Evolutionary conservation across 2,329 filamentous ascomycete species (phyloP).

Genomic region (Scedosporium dehoogii): DNA sequence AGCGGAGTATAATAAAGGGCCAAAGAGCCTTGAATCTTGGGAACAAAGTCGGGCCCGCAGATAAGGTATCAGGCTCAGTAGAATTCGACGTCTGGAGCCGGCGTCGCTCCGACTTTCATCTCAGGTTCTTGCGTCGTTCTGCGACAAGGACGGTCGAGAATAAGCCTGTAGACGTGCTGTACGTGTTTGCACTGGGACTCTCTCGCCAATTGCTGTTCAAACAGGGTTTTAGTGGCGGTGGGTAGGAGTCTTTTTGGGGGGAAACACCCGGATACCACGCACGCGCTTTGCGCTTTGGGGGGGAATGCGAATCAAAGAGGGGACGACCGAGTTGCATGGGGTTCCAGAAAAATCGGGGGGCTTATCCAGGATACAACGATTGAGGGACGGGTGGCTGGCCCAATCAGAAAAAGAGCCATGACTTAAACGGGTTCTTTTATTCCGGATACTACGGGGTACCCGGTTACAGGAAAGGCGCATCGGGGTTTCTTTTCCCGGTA

Average conservation of each 20-base stretch:
- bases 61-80: not conserved
- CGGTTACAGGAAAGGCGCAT: not conserved
- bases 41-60: not conserved
- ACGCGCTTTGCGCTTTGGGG: not conserved
- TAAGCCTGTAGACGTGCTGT: not conserved
- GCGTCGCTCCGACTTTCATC: not conserved
- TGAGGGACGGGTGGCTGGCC: conserved; percentile 4
- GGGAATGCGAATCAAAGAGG: conserved; percentile 2
- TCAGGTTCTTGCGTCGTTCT: not conserved
- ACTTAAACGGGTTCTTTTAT: not conserved
- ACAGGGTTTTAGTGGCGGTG: not conserved
- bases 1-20: not conserved
- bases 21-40: not conserved
- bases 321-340: not conserved
- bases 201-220: not conserved
- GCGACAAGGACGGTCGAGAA: not conserved
- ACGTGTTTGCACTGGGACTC: not conserved
- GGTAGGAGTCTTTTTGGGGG: not conserved
- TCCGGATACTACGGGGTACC: not conserved
- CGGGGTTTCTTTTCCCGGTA: not conserved
- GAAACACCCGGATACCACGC: not conserved
- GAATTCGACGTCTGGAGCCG: not conserved
- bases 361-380: conserved; percentile 1
- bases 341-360: not conserved
- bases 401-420: not conserved